phyloP scores from a whole-genome alignment of 2,329 filamentous ascomycete genomes.

The Xylaria sp. region DNA sequence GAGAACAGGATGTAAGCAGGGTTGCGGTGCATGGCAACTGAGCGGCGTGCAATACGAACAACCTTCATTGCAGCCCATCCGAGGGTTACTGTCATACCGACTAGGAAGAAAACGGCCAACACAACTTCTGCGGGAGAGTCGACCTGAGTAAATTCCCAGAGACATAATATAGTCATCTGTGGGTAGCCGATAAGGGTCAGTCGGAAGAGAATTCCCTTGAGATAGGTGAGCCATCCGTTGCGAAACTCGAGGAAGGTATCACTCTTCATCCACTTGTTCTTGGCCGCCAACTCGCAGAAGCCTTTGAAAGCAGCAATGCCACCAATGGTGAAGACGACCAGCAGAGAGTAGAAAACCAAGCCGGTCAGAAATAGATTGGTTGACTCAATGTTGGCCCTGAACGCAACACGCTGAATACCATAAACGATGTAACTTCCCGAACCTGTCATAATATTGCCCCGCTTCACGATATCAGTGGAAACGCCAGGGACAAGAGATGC shows the following conservation, averaged over 20 bases:
- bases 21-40: slow-evolving; percentile 87
- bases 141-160: slow-evolving; percentile 83
- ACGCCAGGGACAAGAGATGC: slow-evolving; percentile 46
- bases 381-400: slow-evolving; percentile 78
- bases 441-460: slow-evolving; percentile 55
- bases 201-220: slow-evolving; percentile 88
- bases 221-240: slow-evolving; percentile 84
- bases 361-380: slow-evolving; percentile 90
- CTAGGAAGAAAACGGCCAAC: slow-evolving; percentile 81
- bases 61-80: slow-evolving; percentile 85
- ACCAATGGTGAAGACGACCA: slow-evolving; percentile 75
- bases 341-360: slow-evolving; percentile 81
- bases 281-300: slow-evolving; percentile 76
- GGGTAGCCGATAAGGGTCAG: slow-evolving; percentile 85
- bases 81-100: slow-evolving; percentile 77
- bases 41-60: slow-evolving; percentile 81
- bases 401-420: slow-evolving; percentile 85
- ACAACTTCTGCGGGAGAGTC: slow-evolving; percentile 84
- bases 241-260: slow-evolving; percentile 89
- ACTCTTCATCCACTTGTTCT: slow-evolving; percentile 76
- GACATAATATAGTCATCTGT: slow-evolving; percentile 82
- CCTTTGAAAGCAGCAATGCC: slow-evolving; percentile 79
- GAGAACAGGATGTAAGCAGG: slow-evolving; percentile 91
- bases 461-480: slow-evolving; percentile 55
- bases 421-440: slow-evolving; percentile 67